These are phyloP conservation scores for Aspergillus hiratsukae DNA, from an alignment of 2,329 filamentous ascomycete genomes.

Conservation along the genomic window DNA sequence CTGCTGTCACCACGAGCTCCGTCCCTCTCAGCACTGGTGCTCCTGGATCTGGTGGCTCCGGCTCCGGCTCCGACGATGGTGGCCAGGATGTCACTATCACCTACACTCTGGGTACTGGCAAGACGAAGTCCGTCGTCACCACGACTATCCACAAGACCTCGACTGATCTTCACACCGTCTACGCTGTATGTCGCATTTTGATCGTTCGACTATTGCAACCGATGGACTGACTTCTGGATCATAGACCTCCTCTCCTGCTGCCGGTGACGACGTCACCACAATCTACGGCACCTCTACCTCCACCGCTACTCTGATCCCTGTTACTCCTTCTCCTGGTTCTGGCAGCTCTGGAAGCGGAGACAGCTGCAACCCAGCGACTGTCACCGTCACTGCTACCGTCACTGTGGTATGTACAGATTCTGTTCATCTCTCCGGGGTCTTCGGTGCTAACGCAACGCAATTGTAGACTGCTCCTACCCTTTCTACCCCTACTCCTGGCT, in stretches of 20 bases:
- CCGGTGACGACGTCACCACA: slow-evolving; percentile 22
- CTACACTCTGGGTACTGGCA: slow-evolving; percentile 37
- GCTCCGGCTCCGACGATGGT: slow-evolving; percentile 3
- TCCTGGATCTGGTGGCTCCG: slow-evolving; percentile 5
- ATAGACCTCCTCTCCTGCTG: slow-evolving; percentile 7
- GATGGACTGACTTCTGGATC: neutral
- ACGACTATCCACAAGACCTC: slow-evolving; percentile 28
- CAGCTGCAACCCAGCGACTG: slow-evolving; percentile 16
- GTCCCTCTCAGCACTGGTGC: slow-evolving; percentile 21
- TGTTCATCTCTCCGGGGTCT: neutral
- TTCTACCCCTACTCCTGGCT: slow-evolving; percentile 7
- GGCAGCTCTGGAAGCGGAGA: slow-evolving; percentile 7
- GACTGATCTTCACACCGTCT: slow-evolving; percentile 24
- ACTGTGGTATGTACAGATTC: slow-evolving; percentile 29
- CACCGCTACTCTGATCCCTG: slow-evolving; percentile 22
- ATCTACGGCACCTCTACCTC: slow-evolving; percentile 27
- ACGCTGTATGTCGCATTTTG: slow-evolving; percentile 19
- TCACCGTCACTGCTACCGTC: slow-evolving; percentile 32
- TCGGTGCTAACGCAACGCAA: neutral
- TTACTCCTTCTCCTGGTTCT: slow-evolving; percentile 13
- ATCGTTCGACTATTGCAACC: neutral
- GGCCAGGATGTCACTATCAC: slow-evolving; percentile 30
- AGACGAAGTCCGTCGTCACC: slow-evolving; percentile 33
- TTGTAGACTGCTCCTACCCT: slow-evolving; percentile 2
- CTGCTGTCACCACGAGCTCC: slow-evolving; percentile 9